Evolutionary conservation across 2,329 filamentous ascomycete genomes (phyloP), one percentile per base, ranked within the genome.

Genomic region (Bipolaris cookei): DNA sequence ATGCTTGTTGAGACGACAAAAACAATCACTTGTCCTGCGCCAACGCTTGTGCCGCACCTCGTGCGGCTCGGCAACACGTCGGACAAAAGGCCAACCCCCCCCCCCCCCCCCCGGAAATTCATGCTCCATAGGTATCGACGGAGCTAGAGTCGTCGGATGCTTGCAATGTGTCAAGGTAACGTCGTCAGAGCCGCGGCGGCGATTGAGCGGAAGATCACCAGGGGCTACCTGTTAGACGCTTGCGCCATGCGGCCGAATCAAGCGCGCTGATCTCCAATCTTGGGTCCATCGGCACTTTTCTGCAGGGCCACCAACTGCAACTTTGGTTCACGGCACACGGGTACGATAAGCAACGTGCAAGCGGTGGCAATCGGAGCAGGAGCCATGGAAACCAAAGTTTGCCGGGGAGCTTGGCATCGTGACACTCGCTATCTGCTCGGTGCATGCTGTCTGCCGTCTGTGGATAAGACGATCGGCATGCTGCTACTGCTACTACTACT

Each of bases 151-250:
- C 32, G 37, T 30, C 46, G 30, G 28, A 35, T n/a, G 10, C 23
- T 20, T 51, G 16, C 41, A 18, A 55, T 55, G 46, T 49, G 45
- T 55, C 52, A 55, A 37, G 32, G 11, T 23, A 47, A 47, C 14
- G 45, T 28, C 10, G 32, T 20, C 34, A 28, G 45, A 47, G 45
- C 45, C 20, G 32, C 20, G 43, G 28, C 18, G 32, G 20, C 32
- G 45, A 55, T 50, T 23, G 30, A 30, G 46, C 52, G 52, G 52
- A 55, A 51, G 52, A 51, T 55, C 52, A 38, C 21, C 52, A 43
- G 23, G 34, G 8, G 32, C 52, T 51, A 55, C 11, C n/a, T 13
- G 16, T 37, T 55, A 38, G 45, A 48, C 28, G 38, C 45, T 51
- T 51, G 52, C 52, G 52, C 52, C 41, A 51, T 55, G 23, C 23